Evolutionary conservation across 805 yeast species (phyloP), one percentile per base, ranked within the genome.

Genomic region (Metschnikowia anglica): DNA sequence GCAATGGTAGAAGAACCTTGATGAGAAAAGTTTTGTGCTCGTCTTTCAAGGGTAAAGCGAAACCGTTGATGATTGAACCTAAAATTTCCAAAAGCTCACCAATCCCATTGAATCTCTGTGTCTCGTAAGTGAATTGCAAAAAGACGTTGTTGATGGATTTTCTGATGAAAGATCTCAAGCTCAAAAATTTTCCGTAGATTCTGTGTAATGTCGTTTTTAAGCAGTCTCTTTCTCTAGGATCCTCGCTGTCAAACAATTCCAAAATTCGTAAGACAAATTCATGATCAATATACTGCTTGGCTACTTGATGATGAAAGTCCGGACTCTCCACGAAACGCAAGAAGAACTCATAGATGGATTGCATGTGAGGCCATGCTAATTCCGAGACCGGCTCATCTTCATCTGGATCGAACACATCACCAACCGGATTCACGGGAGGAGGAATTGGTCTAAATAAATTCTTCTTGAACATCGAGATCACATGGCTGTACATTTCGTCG

Each of bases 361-460:
- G 95, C 98, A 93, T 93, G 63, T 93, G 99, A 10, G 98, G 96
- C 99, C 99, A 93, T 8, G 97, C 90, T 50, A 91, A 79, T 62
- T 93, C 98, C 55, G 82, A 81, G 28, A 93, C 95, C 2, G 98
- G 98, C 66, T 93, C 99, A 69, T 93, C 99, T 67, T 93, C 99
- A 66, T 93, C 99, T 1, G 99, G 99, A 58, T 93, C 99, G 64
- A 79, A 93, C 29, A 91, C 79, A 52, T 93, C 99, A 28, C 99
- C 99, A 34, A 90, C 78, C 4, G 98, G 98, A 62, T 93, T 93
- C 27, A 90, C 96, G 1, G 98, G 97, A 1, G 99, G 99, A 3
- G 99, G 98, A 37, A 93, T 88, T 24, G 98, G 96, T 59, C 99
- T 79, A 65, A 93, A 90, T 43, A 93, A 74, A 65, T 93, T 93